A percentile compares a stretch with the other conserved stretches of the same genome.
phyloP scores from a whole-genome alignment of 2,329 filamentous ascomycete species.

The Aspergillus puulaauensis region DNA sequence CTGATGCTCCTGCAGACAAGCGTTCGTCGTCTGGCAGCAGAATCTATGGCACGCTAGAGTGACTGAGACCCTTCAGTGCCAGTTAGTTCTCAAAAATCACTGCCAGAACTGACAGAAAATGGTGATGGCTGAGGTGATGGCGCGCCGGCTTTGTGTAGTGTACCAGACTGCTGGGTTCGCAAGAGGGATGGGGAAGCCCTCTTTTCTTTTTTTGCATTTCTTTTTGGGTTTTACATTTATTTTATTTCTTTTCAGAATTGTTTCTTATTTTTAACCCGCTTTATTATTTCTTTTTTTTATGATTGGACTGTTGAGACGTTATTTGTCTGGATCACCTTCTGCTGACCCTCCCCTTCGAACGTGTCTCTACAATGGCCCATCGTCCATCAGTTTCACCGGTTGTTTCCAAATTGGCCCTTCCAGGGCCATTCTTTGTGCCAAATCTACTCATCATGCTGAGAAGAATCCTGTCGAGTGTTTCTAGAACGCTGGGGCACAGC shows the following conservation, averaged over 20 bases:
- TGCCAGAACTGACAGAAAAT: neutral
- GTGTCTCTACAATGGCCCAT: constrained; percentile 5
- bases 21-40: constrained; percentile 17
- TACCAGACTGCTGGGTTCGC: neutral
- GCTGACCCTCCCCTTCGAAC: neutral
- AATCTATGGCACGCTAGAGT: constrained; percentile 5
- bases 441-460: neutral
- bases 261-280: constrained; percentile 14
- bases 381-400: constrained; percentile 2
- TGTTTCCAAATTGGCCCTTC: constrained; percentile 6
- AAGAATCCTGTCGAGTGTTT: neutral
- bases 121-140: neutral
- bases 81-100: neutral
- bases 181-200: constrained; percentile 1
- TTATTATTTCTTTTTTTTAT: constrained; percentile 1
- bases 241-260: constrained; percentile 16
- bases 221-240: constrained; percentile 11
- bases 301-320: constrained; percentile 6
- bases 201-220: constrained; percentile 5
- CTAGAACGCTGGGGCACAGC: constrained; percentile 3
- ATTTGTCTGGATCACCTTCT: neutral
- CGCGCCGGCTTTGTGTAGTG: constrained; percentile 21
- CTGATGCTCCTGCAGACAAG: constrained; percentile 18
- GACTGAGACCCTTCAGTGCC: constrained; percentile 9
- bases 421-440: constrained; percentile 7